Evolutionary conservation across 331 rosid species (phyloP).

Genomic region (Malus hybrid): DNA sequence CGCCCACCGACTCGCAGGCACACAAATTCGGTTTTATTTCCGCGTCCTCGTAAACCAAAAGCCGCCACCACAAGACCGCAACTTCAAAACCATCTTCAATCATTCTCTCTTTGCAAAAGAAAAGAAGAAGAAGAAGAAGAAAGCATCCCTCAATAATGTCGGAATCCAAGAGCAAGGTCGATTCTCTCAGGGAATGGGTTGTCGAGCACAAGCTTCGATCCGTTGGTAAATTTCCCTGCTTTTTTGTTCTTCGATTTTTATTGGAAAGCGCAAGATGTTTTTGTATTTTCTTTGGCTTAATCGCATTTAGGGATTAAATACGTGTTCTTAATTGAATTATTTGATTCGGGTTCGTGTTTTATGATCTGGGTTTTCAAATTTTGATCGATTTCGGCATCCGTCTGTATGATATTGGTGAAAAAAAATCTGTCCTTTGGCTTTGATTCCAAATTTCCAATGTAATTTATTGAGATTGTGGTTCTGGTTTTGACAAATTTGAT

Average conservation of each 20-base stretch:
- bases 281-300: background rate
- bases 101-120: background rate
- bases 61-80: background rate
- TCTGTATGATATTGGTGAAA: background rate
- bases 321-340: no score
- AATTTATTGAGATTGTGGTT: background rate
- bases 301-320: background rate
- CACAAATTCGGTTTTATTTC: constrained; percentile 17
- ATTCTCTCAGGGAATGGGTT: constrained; percentile 67
- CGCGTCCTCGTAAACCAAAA: background rate
- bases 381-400: background rate
- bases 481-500: background rate
- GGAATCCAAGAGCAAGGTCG: constrained; percentile 57
- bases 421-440: background rate
- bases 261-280: background rate
- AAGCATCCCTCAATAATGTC: constrained; percentile 38
- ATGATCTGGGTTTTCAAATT: background rate
- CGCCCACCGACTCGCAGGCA: background rate
- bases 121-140: no score
- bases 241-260: background rate
- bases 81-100: background rate
- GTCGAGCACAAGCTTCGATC: constrained; percentile 86
- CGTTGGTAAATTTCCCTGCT: constrained; percentile 49
- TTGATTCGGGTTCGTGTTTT: background rate
- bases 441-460: background rate